Evolutionary conservation across 1,284 basidiomycete genomes (phyloP).

Genomic region (Leccinum fallax): DNA sequence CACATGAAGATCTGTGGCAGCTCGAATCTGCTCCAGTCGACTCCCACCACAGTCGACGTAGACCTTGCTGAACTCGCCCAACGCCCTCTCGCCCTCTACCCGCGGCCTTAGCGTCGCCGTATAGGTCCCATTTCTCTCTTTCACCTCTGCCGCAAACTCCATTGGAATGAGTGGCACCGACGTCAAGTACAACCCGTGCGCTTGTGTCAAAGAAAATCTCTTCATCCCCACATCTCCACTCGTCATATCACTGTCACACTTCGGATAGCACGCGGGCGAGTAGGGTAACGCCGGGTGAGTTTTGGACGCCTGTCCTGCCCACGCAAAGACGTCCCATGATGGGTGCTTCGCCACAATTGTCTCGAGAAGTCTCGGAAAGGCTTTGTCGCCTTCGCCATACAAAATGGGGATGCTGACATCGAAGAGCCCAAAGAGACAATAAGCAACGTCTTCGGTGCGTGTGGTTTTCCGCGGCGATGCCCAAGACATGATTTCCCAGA

Average conservation of each 20-base stretch:
- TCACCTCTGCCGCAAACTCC: conserved; percentile 6
- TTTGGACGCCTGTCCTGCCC: not conserved
- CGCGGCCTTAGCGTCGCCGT: conserved; percentile 15
- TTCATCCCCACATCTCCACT: conserved; percentile 13
- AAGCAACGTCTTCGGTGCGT: conserved; percentile 26
- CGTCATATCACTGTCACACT: conserved; percentile 17
- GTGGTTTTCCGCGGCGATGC: conserved; percentile 28
- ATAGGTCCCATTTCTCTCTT: conserved; percentile 2
- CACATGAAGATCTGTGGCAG: conserved; percentile 17
- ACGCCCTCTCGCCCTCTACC: not conserved
- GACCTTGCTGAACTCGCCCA: conserved; percentile 17
- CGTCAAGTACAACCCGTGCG: conserved; percentile 16
- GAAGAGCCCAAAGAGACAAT: conserved; percentile 28
- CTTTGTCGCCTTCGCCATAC: conserved; percentile 30
- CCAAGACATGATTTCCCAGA: conserved; percentile 34
- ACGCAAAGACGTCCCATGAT: not conserved
- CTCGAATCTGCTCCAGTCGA: conserved; percentile 17
- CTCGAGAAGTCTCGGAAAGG: conserved; percentile 24
- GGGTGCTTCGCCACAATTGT: conserved; percentile 16
- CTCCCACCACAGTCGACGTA: conserved; percentile 18
- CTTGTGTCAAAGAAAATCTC: conserved; percentile 15
- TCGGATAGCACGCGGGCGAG: conserved; percentile 20
- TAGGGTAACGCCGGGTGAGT: not conserved
- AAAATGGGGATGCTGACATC: conserved; percentile 12
- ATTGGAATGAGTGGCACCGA: conserved; percentile 29